Base-by-base conservation (phyloP, 208 protist species). In the Leishmania guyanensis region DNA sequence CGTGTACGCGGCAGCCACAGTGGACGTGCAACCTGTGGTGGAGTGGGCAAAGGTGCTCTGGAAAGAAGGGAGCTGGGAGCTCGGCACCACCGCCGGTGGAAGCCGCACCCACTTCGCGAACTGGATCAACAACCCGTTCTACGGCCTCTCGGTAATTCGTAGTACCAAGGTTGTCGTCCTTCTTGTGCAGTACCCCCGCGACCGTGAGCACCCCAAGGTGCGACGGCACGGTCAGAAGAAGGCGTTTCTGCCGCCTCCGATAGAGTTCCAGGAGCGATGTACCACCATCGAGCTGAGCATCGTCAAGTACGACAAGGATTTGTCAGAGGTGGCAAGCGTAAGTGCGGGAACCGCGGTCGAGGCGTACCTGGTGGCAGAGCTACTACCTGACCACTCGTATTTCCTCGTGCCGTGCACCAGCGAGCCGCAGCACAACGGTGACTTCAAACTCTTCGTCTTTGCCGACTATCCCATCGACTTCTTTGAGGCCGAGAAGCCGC, bases 111-210 rank as follows among this genome's bases (percentile, higher is more conserved):
- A 90, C 75, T 92, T 83, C 85, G 81, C 89, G 5, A 96, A 86
- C 80, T 98, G 94, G 93, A 92, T 96, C 68, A 97, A 97, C 87
- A 98, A 98, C 83, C 95, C 95, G 1, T 97, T 97, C 81, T 87
- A 93, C 58, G 90, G 86, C 33, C 83, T 98, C 16, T 84, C 90
- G 43, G 89, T 90, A 43, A 86, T 92, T 64, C 91, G 90, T 10
- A 88, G 75, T 5, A 97, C 95, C 46, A 71, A 80, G 46, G 80
- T 97, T 26, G 91, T 96, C n/a, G 88, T 90, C 14, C 74, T 97
- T 17, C 88, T 98, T 39, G 76, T 96, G 51, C 93, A 97, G 81
- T 96, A 93, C 84, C 94, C 93, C 14, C 86, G 89, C 75, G 90
- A 89, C n/a, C 88, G 90, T 36, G 90, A 96, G 69, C 89, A 93